A percentile compares a stretch with the other conserved stretches of the same genome.
Evolutionary conservation across 805 yeast genomes (phyloP).

Genomic region (Lipomyces spencermartinsiae): DNA sequence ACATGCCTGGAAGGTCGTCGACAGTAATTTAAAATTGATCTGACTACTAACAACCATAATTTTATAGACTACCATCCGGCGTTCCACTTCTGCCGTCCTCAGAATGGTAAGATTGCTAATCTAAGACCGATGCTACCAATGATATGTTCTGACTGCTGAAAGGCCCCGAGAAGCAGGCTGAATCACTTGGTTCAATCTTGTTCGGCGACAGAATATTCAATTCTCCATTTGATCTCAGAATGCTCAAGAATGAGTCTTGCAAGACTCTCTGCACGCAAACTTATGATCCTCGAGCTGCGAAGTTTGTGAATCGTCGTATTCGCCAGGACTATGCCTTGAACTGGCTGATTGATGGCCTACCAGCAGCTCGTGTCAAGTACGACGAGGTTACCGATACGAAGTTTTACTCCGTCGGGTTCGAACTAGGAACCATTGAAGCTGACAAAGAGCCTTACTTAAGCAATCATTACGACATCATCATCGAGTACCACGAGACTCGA

Average conservation of each 20-base stretch:
- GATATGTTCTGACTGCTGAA: background rate
- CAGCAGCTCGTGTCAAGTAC: slow-evolving; percentile 68
- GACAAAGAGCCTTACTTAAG: slow-evolving; percentile 63
- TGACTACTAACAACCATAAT: background rate
- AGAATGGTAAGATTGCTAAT: slow-evolving; percentile 52
- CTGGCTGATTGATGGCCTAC: slow-evolving; percentile 95
- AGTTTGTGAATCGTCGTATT: slow-evolving; percentile 78
- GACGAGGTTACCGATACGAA: slow-evolving; percentile 65
- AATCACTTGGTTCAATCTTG: slow-evolving; percentile 87
- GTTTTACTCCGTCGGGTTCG: slow-evolving; percentile 82
- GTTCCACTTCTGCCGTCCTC: slow-evolving; percentile 84
- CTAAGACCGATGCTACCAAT: background rate
- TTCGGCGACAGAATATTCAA: slow-evolving; percentile 95
- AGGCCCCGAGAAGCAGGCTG: slow-evolving; percentile 66
- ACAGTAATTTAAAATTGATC: background rate
- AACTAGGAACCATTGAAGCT: slow-evolving; percentile 72
- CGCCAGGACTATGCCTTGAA: slow-evolving; percentile 84
- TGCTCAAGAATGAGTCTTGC: slow-evolving; percentile 78
- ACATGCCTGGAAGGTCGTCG: background rate
- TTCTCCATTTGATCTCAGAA: slow-evolving; percentile 82
- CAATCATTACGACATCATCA: slow-evolving; percentile 78
- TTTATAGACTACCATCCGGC: slow-evolving; percentile 74
- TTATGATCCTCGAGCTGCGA: slow-evolving; percentile 70
- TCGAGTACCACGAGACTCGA: slow-evolving; percentile 83
- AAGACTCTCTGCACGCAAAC: slow-evolving; percentile 62